Percentiles rank a stretch among this genome's conserved stretches.
Conservation (phyloP, 139 green algal genomes). For the Tetradesmus lagerheimii region DNA sequence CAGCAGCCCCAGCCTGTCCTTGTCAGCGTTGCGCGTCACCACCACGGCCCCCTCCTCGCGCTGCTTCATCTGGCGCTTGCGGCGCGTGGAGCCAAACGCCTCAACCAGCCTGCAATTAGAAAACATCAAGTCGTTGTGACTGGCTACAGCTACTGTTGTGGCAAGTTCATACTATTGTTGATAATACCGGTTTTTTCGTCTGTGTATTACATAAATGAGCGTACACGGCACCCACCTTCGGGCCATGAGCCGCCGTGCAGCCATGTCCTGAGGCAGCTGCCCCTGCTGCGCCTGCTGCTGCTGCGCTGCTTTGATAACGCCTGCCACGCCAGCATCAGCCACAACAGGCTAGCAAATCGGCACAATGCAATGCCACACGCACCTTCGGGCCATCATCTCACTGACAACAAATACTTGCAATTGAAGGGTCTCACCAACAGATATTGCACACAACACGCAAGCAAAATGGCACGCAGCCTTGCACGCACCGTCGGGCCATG, state of each 20-base stretch:
- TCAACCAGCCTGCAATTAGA: constrained; percentile 69
- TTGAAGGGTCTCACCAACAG: too few relatives aligned
- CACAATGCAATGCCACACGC: too few relatives aligned
- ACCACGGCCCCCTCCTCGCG: constrained; percentile 61
- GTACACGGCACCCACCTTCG: neutral
- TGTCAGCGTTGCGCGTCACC: constrained; percentile 49
- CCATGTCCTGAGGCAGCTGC: neutral
- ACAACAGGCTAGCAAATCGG: too few relatives aligned
- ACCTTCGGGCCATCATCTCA: neutral
- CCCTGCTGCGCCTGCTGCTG: neutral
- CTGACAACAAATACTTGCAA: too few relatives aligned
- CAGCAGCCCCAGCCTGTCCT: constrained; percentile 34
- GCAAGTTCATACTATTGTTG: too few relatives aligned
- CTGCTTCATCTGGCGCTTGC: constrained; percentile 60
- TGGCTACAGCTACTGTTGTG: too few relatives aligned
- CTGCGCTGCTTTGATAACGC: neutral
- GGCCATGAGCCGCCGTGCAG: neutral
- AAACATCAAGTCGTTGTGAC: too few relatives aligned
- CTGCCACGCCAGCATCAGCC: constrained; percentile 16
- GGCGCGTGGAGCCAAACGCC: constrained; percentile 64
- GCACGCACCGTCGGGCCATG: neutral
- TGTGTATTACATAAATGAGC: too few relatives aligned
- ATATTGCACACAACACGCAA: neutral
- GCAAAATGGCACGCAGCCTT: neutral
- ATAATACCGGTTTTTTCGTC: too few relatives aligned